phyloP scores from a whole-genome alignment of 176 grass and related monocot genomes.

The bread wheat (Triticum aestivum) region IWGSC_CS_RefSeq_v2.1 NC_057794.1:61422669-61423168 shows the following conservation, averaged over 20 bases:
- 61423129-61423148: too few relatives aligned
- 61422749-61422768: conserved; percentile 20
- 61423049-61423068: too few relatives aligned
- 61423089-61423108: too few relatives aligned
- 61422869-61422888: background rate
- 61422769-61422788: conserved; percentile 19
- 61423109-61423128: too few relatives aligned
- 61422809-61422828: background rate
- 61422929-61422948: too few relatives aligned
- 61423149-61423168: too few relatives aligned
- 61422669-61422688: too few relatives aligned
- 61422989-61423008: too few relatives aligned
- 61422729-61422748: background rate
- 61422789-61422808: conserved; percentile 11
- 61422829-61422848: conserved; percentile 6
- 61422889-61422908: background rate
- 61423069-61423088: too few relatives aligned
- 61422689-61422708: background rate
- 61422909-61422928: background rate
- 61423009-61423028: too few relatives aligned
- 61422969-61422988: background rate
- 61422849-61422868: conserved; percentile 27
- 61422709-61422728: background rate
- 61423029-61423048: too few relatives aligned
- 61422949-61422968: background rate